Conservation (phyloP, 2,329 filamentous ascomycete genomes). For the Paradendryphiella salina region DNA sequence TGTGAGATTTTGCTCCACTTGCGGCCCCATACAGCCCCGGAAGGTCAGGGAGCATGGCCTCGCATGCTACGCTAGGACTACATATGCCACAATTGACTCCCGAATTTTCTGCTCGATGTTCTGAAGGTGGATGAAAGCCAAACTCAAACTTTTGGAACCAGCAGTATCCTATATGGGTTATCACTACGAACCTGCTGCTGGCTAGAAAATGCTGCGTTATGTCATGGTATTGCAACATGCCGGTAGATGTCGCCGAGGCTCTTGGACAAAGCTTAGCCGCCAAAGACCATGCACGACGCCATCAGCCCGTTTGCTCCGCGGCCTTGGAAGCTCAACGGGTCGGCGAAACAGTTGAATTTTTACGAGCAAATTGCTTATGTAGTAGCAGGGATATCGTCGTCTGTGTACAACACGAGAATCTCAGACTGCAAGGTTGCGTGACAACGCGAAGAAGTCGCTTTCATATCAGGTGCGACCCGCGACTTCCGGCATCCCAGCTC, state of each 20-base stretch:
- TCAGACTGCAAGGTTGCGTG: background rate
- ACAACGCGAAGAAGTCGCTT: background rate
- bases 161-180: background rate
- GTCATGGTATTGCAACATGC: conserved; percentile 23
- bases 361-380: conserved; percentile 14
- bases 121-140: background rate
- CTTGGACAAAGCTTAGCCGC: conserved; percentile 38
- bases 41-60: conserved; percentile 15
- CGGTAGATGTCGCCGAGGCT: conserved; percentile 32
- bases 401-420: background rate
- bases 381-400: background rate
- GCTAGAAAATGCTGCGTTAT: conserved; percentile 11
- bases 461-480: conserved; percentile 5
- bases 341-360: conserved; percentile 2
- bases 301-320: conserved; percentile 22
- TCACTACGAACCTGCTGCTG: background rate
- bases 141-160: background rate
- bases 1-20: conserved; percentile 18
- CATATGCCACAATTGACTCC: conserved; percentile 4
- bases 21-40: conserved; percentile 13
- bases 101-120: conserved; percentile 5
- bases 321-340: conserved; percentile 7
- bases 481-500: conserved; percentile 15
- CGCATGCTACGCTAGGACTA: conserved; percentile 7
- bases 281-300: conserved; percentile 26